These are phyloP conservation scores for Poa pratensis DNA, from an alignment of 176 grass and related monocot genomes.

Conservation along the genomic window DNA sequence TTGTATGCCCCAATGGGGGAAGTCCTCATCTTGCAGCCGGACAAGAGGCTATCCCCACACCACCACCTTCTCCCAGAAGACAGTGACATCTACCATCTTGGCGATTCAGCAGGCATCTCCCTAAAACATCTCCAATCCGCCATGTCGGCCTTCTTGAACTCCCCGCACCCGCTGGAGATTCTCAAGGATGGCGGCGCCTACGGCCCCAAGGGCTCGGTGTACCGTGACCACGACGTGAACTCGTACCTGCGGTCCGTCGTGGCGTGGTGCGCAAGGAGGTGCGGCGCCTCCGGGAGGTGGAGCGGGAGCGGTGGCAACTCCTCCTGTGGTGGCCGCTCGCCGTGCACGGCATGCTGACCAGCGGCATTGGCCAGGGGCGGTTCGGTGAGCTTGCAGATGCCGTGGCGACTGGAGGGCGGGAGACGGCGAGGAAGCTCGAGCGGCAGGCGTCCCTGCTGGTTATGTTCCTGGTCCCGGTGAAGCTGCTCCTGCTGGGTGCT, in stretches of 20 bases:
- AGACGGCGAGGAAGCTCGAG: conserved; percentile 46
- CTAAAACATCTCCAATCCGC: conserved; percentile 57
- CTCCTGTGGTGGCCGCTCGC: conserved; percentile 66
- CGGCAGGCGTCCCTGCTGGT: conserved; percentile 47
- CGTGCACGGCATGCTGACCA: conserved; percentile 30
- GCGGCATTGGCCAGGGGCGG: not conserved
- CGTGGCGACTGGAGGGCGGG: conserved; percentile 39
- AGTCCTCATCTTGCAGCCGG: conserved; percentile 88
- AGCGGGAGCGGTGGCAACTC: conserved; percentile 42
- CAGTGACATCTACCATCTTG: conserved; percentile 72
- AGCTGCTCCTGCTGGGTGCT: conserved; percentile 63
- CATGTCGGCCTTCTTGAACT: conserved; percentile 79
- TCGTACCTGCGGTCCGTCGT: conserved; percentile 77
- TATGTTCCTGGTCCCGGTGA: conserved; percentile 58
- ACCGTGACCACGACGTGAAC: conserved; percentile 86
- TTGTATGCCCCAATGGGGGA: conserved; percentile 93
- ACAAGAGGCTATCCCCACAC: conserved; percentile 72
- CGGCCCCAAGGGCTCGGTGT: conserved; percentile 69
- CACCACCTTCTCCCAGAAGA: conserved; percentile 86
- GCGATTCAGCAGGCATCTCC: conserved; percentile 38
- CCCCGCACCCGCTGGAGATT: conserved; percentile 90
- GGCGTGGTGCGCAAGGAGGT: conserved; percentile 73
- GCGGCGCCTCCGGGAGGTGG: conserved; percentile 43
- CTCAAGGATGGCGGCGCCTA: conserved; percentile 76
- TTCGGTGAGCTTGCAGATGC: conserved; percentile 42